These are phyloP conservation scores for Akebia trifoliata DNA, from an alignment of 164 flowering plant species.

Conservation along the genomic window DNA sequence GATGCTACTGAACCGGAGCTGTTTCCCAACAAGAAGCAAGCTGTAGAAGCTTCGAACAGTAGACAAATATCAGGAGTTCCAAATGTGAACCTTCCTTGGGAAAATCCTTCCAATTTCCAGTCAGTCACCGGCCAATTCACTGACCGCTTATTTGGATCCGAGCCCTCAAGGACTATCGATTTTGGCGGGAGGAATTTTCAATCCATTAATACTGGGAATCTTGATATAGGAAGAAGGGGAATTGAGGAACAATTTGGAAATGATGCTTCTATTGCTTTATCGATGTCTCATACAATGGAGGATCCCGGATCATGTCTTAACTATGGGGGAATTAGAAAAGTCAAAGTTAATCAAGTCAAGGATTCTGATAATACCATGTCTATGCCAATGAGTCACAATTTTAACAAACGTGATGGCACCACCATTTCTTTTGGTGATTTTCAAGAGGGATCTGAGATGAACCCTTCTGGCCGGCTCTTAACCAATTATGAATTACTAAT, in stretches of 20 bases:
- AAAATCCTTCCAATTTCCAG: slow-evolving; percentile 27
- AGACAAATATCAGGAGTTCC: slow-evolving; percentile 26
- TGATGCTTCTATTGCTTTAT: slow-evolving; percentile 35
- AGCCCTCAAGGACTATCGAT: slow-evolving; percentile 20
- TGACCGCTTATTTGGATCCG: slow-evolving; percentile 43
- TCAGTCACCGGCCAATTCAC: slow-evolving; percentile 32
- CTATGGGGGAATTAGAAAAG: slow-evolving; percentile 47
- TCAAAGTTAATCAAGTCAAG: slow-evolving; percentile 47
- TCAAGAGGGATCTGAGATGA: slow-evolving; percentile 34
- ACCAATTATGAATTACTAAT: slow-evolving; percentile 31
- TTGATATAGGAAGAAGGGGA: slow-evolving; percentile 23
- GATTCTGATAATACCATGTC: slow-evolving; percentile 33
- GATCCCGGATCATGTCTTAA: slow-evolving; percentile 34
- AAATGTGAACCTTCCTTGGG: slow-evolving; percentile 37
- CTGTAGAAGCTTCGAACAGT: slow-evolving; percentile 23
- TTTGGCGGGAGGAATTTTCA: slow-evolving; percentile 16
- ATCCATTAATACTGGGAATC: slow-evolving; percentile 16
- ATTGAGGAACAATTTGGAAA: slow-evolving; percentile 33
- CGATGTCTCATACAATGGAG: slow-evolving; percentile 41
- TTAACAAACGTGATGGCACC: slow-evolving; percentile 23
- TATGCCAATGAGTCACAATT: slow-evolving; percentile 21
- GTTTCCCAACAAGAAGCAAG: slow-evolving; percentile 35
- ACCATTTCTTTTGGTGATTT: slow-evolving; percentile 44
- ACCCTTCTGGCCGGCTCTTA: slow-evolving; percentile 28
- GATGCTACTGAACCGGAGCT: slow-evolving; percentile 36